These are phyloP conservation scores for Encephalitozoon hellem DNA, from an alignment of 371 early-diverging fungal species.

Conservation along the genomic window DNA sequence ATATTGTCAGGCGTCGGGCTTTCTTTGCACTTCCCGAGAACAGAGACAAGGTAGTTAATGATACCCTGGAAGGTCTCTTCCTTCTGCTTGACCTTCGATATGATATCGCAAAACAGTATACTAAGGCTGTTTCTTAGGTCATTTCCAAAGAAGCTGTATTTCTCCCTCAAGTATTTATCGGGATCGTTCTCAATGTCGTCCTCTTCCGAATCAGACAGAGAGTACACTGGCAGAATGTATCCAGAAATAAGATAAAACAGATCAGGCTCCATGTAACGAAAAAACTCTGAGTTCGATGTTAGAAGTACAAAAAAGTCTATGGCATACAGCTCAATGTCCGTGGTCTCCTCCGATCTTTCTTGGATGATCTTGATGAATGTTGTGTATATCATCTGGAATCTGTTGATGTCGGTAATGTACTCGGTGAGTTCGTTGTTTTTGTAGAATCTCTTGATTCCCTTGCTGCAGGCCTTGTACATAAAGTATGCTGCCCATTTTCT, in stretches of 20 bases:
- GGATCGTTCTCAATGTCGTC: constrained; percentile 51
- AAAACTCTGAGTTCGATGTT: constrained; percentile 16
- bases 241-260: constrained; percentile 24
- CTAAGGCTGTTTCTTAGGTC: constrained; percentile 20
- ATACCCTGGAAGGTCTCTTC: constrained; percentile 22
- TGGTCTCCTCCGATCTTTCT: not conserved
- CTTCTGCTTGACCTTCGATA: constrained; percentile 33
- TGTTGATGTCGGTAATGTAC: constrained; percentile 9
- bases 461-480: constrained; percentile 50
- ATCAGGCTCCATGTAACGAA: constrained; percentile 32
- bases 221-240: constrained; percentile 48
- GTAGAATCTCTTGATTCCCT: constrained; percentile 57
- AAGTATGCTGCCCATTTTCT: constrained; percentile 55
- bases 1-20: constrained; percentile 11
- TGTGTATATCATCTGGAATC: constrained; percentile 11
- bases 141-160: constrained; percentile 48
- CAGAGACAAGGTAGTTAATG: constrained; percentile 25
- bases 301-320: constrained; percentile 41
- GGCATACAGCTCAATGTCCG: constrained; percentile 20
- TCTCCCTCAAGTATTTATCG: constrained; percentile 51
- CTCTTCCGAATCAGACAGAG: constrained; percentile 44
- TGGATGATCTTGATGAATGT: constrained; percentile 12
- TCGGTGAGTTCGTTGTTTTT: constrained; percentile 39
- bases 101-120: constrained; percentile 51
- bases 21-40: constrained; percentile 13